A percentile compares a stretch with the other conserved stretches of the same genome.
phyloP scores from a whole-genome alignment of 2,329 filamentous ascomycete genomes.

The Lachnellula arida region DNA sequence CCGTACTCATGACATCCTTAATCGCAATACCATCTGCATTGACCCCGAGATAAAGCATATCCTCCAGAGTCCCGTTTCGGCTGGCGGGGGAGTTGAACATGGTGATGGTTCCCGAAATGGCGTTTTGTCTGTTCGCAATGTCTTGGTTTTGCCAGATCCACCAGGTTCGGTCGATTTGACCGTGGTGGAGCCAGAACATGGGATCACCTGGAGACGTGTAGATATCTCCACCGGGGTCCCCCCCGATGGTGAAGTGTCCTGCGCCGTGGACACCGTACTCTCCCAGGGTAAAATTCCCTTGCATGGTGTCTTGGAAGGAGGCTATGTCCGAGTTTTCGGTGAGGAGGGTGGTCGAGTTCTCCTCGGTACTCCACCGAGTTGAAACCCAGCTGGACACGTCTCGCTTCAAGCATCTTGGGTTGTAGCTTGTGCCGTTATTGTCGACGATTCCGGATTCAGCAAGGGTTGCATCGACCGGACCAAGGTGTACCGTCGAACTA shows the following conservation, averaged over 20 bases:
- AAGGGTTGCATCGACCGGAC: conserved; percentile 41
- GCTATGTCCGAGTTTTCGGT: conserved; percentile 33
- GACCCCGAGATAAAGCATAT: conserved; percentile 32
- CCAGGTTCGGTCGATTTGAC: conserved; percentile 42
- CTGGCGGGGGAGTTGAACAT: conserved; percentile 38
- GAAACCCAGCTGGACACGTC: conserved; percentile 37
- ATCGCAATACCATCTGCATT: conserved; percentile 27
- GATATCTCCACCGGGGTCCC: conserved; percentile 44
- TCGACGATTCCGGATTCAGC: conserved; percentile 32
- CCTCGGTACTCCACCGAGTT: conserved; percentile 35
- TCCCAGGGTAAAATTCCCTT: conserved; percentile 34
- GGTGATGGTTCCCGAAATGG: conserved; percentile 38
- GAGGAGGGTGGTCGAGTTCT: conserved; percentile 37
- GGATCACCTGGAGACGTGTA: conserved; percentile 42
- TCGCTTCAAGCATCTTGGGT: conserved; percentile 41
- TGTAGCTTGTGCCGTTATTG: conserved; percentile 32
- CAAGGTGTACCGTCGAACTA: conserved; percentile 38
- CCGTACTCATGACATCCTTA: conserved; percentile 37
- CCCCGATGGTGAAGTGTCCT: conserved; percentile 41
- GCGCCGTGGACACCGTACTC: conserved; percentile 37
- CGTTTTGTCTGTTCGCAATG: conserved; percentile 28
- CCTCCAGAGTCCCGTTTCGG: conserved; percentile 39
- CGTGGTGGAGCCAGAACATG: conserved; percentile 44
- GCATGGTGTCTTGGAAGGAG: conserved; percentile 44
- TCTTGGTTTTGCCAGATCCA: conserved; percentile 47